These are phyloP conservation scores for Kurtzmaniella quercitrusa DNA, from an alignment of 1,139 yeast genomes.

Conservation along the genomic window DNA sequence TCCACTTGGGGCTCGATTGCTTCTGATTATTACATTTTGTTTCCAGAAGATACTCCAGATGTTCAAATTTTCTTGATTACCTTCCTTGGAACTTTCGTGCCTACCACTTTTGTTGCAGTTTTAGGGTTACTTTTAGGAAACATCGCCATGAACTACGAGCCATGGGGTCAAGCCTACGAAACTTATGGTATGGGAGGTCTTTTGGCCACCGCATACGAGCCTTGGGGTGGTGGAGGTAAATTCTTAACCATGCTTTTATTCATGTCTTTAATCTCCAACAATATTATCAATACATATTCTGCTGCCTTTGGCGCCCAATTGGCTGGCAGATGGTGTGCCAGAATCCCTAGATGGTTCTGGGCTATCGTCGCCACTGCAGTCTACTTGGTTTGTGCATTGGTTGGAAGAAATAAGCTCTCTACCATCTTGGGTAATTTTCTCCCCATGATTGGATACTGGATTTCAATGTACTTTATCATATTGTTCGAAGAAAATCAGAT, in stretches of 20 bases:
- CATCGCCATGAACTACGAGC: constrained; percentile 56
- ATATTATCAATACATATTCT: constrained; percentile 77
- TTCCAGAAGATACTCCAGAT: constrained; percentile 71
- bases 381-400: constrained; percentile 66
- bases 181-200: constrained; percentile 75
- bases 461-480: constrained; percentile 72
- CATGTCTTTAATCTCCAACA: constrained; percentile 74
- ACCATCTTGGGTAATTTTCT: constrained; percentile 79
- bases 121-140: constrained; percentile 70
- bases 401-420: constrained; percentile 73
- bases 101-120: constrained; percentile 75
- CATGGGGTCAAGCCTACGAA: constrained; percentile 59
- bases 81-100: constrained; percentile 63
- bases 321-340: constrained; percentile 56
- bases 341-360: constrained; percentile 78
- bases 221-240: constrained; percentile 81
- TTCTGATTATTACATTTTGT: constrained; percentile 76
- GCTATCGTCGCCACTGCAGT: constrained; percentile 62
- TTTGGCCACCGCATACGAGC: constrained; percentile 58
- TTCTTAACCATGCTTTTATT: constrained; percentile 66
- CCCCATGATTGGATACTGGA: constrained; percentile 96
- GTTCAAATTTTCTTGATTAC: constrained; percentile 56
- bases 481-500: constrained; percentile 71
- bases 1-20: constrained; percentile 91
- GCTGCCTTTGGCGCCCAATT: constrained; percentile 79